A percentile compares a stretch with the other conserved stretches of the same genome.
These are phyloP conservation scores for Fusarium sp. DNA, from an alignment of 2,329 filamentous ascomycete genomes.

Conservation along the genomic window DNA sequence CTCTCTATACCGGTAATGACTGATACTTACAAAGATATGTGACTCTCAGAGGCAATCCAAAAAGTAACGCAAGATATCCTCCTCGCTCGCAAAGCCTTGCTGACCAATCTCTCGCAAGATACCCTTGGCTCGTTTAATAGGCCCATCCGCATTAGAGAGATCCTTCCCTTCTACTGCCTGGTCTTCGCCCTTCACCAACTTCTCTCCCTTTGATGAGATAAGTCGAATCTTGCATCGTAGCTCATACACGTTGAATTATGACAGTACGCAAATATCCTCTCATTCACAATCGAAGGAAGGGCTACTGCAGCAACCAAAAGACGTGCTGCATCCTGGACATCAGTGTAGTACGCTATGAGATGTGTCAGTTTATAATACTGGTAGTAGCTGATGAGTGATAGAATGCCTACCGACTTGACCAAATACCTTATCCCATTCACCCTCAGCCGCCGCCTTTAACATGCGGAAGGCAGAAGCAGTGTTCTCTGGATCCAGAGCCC, in stretches of 20 bases:
- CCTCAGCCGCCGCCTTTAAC: not conserved
- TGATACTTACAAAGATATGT: too few relatives aligned
- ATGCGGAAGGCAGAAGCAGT: not conserved
- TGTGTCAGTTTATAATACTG: fast-evolving
- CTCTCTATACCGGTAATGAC: not conserved
- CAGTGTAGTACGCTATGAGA: not conserved
- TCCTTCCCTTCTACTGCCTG: not conserved
- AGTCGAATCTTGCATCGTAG: not conserved
- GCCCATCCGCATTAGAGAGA: not conserved
- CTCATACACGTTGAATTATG: not conserved
- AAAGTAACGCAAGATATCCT: not conserved
- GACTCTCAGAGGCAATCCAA: not conserved
- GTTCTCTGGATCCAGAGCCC: not conserved
- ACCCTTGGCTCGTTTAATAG: not conserved
- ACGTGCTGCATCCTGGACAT: not conserved
- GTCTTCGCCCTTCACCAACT: not conserved
- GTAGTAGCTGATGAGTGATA: not conserved
- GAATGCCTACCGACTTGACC: not conserved
- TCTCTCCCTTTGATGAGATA: not conserved
- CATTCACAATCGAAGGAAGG: not conserved
- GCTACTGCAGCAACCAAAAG: not conserved
- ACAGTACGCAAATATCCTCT: not conserved
- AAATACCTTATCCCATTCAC: not conserved
- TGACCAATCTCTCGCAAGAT: not conserved
- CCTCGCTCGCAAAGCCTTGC: not conserved